phyloP scores from a whole-genome alignment of 78 protist genomes.

The Chrysochromulina tobinii region DNA sequence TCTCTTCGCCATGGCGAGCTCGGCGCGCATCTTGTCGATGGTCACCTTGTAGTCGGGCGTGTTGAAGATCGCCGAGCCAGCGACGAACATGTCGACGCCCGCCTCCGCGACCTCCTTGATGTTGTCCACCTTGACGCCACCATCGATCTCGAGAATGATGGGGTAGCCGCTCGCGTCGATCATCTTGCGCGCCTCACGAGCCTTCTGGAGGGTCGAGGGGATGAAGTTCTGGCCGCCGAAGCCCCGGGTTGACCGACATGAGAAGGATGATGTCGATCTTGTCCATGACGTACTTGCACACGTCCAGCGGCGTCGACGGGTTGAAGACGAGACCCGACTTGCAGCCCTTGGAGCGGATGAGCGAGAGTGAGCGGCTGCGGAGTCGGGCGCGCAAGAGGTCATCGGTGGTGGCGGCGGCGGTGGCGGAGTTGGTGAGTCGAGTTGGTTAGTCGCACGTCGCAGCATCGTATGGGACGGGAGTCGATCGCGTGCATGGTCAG shows the following conservation, averaged over 20 bases:
- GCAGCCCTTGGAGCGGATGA: slow-evolving; percentile 18
- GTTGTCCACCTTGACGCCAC: slow-evolving; percentile 52
- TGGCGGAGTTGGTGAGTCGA: no score
- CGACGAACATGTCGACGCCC: slow-evolving; percentile 66
- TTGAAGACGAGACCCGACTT: slow-evolving; percentile 58
- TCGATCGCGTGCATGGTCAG: no score
- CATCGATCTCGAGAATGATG: slow-evolving; percentile 61
- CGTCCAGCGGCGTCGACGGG: slow-evolving; percentile 52
- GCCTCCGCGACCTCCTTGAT: slow-evolving; percentile 46
- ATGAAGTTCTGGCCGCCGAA: slow-evolving; percentile 67
- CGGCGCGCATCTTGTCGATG: slow-evolving; percentile 41
- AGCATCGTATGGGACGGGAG: no score
- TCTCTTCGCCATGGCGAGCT: slow-evolving; percentile 24
- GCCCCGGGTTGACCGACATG: slow-evolving; percentile 74
- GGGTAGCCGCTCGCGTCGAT: slow-evolving; percentile 25
- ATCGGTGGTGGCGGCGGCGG: no score
- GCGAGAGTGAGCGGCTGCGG: slow-evolving; percentile 18
- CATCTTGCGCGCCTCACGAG: slow-evolving; percentile 30
- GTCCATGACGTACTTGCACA: slow-evolving; percentile 36
- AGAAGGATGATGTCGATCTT: slow-evolving; percentile 60
- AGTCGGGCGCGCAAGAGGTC: neutral
- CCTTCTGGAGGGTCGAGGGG: slow-evolving; percentile 45
- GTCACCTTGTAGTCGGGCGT: slow-evolving; percentile 38
- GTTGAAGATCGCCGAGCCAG: slow-evolving; percentile 63
- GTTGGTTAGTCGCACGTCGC: no score